These are phyloP conservation scores for Citrus glauca DNA, from an alignment of 345 rosid species.

Conservation along the genomic window DNA sequence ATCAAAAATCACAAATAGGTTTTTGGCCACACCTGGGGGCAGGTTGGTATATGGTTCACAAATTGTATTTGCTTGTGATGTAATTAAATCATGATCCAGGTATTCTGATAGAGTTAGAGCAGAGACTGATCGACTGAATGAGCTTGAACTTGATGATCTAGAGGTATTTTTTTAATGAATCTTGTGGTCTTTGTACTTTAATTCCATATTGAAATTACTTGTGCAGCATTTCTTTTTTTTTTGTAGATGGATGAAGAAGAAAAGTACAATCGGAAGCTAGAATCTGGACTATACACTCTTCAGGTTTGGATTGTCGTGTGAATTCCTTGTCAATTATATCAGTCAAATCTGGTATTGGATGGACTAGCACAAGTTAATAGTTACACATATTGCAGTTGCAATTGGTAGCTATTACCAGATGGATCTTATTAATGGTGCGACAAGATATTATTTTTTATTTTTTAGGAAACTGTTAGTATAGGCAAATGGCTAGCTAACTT, in stretches of 20 bases:
- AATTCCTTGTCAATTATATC: not conserved
- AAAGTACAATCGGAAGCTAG: constrained; percentile 73
- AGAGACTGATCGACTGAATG: constrained; percentile 65
- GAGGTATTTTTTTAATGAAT: constrained; percentile 48
- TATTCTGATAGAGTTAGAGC: constrained; percentile 78
- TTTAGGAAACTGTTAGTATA: not conserved
- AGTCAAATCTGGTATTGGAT: not conserved
- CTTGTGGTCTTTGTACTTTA: not conserved
- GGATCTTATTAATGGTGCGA: not conserved
- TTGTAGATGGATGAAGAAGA: constrained; percentile 91
- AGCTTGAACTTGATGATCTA: constrained; percentile 80
- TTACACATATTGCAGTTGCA: not conserved
- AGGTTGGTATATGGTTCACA: not conserved
- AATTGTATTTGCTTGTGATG: not conserved
- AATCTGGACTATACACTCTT: constrained; percentile 92
- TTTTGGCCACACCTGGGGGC: not conserved
- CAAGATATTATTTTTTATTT: too few relatives aligned
- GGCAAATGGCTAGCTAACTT: not conserved
- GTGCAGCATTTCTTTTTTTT: not conserved
- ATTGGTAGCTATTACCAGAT: not conserved
- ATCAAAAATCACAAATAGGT: not conserved
- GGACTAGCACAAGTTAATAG: not conserved
- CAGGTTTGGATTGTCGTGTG: constrained; percentile 50
- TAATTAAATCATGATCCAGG: constrained; percentile 33
- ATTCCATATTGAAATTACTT: constrained; percentile 8